These are phyloP conservation scores for Gyrodon lividus DNA, from an alignment of 768 basidiomycete species.

Conservation along the genomic window DNA sequence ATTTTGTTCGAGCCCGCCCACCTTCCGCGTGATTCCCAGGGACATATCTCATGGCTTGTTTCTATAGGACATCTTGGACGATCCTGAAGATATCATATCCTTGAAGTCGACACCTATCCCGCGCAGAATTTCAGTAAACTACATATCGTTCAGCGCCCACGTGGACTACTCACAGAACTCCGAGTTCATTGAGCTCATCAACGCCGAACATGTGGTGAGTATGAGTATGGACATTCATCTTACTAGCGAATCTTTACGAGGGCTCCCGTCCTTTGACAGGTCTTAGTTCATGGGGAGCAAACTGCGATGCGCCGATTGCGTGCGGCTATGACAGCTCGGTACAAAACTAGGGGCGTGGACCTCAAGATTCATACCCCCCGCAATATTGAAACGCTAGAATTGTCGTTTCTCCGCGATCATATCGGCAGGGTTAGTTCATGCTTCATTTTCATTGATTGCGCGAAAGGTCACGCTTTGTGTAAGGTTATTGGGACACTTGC, in stretches of 20 bases:
- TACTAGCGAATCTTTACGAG: not conserved
- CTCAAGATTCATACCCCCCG: conserved; percentile 92
- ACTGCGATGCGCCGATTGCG: conserved; percentile 86
- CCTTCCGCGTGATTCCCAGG: conserved; percentile 1
- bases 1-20: not conserved
- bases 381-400: conserved; percentile 82
- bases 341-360: conserved; percentile 83
- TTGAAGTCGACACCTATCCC: conserved; percentile 77
- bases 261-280: conserved; percentile 39
- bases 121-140: conserved; percentile 86
- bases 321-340: conserved; percentile 78
- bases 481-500: conserved; percentile 90
- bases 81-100: conserved; percentile 84
- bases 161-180: conserved; percentile 96
- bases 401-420: conserved; percentile 85
- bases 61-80: conserved; percentile 81
- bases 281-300: conserved; percentile 92
- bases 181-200: conserved; percentile 90
- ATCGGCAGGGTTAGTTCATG: conserved; percentile 73
- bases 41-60: conserved; percentile 1
- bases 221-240: not conserved
- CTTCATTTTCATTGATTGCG: not conserved
- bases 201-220: conserved; percentile 85
- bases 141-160: conserved; percentile 94
- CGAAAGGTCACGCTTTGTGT: conserved; percentile 1